Evolutionary conservation across 2,329 filamentous ascomycete species (phyloP), one percentile per base, ranked within the genome.

Genomic region (Fusarium poae): DNA sequence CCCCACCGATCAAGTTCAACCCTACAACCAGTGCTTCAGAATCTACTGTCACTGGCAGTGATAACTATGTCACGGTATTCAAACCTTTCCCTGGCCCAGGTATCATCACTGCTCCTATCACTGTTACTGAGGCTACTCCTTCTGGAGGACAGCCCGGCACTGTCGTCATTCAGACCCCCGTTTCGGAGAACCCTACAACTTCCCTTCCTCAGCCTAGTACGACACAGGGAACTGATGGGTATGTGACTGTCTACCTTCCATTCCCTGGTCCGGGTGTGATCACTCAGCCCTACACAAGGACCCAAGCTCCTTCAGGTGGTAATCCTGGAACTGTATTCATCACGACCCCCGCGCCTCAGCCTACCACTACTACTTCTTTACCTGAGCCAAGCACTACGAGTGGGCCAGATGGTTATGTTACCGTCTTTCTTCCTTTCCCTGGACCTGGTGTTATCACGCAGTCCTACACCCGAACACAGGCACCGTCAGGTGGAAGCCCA

Each of bases 1-100:
- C 63, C 6, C 62, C 63, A 12, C 45, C 62, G 23, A 12, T 57
- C 35, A 67, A 66, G 25, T 51, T 66, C 16, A 45, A n/a, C n/a
- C 49, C 44, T 16, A 62, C 62, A 21, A 42, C 63, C 27, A 48
- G 37, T n/a, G 27, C 29, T 15, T 15, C 42, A 10, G 53, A 35
- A 16, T 62, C 57, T 6, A 68, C 65, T 3, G 32, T 61, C 7
- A 56, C 65, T 23, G 65, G 65, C 11, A 56, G 18, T 2, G 65
- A 68, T 13, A 61, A 56, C 12, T 68, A 68, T 23, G 42, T 68
- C 16, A 68, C 66, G 5, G 50, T 68, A 9, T 68, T 54, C 25
- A 45, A 51, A n/a, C 66, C 66, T 5, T 68, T 57, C 39, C 66
- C 66, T 4, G 66, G 66, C 1, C 61, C 66, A 18, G 66, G 66